phyloP scores from a whole-genome alignment of 1,284 basidiomycete genomes.

The Quambalaria eucalypti region DNA sequence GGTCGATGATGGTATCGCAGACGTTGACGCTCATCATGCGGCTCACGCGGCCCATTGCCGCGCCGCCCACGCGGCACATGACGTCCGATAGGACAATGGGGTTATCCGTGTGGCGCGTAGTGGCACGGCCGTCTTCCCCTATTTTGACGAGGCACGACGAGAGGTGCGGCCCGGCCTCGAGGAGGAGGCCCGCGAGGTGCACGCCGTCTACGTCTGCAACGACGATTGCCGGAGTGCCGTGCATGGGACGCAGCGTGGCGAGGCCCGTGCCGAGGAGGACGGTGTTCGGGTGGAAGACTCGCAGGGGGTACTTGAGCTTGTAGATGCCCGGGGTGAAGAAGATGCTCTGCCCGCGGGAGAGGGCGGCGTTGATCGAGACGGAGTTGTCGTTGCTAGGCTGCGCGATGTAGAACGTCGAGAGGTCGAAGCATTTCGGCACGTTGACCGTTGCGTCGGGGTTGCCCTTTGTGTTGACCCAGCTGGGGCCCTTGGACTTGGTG shows the following conservation, averaged over 20 bases:
- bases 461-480: neutral
- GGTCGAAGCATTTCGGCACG: no score
- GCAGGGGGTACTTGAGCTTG: neutral
- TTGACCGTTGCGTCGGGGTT: neutral
- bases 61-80: slow-evolving; percentile 2
- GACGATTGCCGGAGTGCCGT: neutral
- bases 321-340: slow-evolving; percentile 3
- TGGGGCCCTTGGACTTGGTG: neutral
- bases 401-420: slow-evolving; percentile 2
- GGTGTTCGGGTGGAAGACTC: neutral
- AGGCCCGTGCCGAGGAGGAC: neutral
- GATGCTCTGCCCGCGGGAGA: neutral
- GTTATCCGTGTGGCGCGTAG: neutral
- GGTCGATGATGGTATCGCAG: slow-evolving; percentile 1
- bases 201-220: slow-evolving; percentile 1
- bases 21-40: neutral
- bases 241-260: neutral
- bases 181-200: neutral
- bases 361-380: slow-evolving; percentile 1
- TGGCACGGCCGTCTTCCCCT: neutral
- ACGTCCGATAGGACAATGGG: neutral
- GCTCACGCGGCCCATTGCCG: neutral
- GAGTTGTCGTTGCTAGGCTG: neutral
- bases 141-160: neutral
- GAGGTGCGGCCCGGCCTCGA: neutral